Base-by-base conservation (phyloP, 176 grass and related monocot species). In the Oryza brachyantha region DNA sequence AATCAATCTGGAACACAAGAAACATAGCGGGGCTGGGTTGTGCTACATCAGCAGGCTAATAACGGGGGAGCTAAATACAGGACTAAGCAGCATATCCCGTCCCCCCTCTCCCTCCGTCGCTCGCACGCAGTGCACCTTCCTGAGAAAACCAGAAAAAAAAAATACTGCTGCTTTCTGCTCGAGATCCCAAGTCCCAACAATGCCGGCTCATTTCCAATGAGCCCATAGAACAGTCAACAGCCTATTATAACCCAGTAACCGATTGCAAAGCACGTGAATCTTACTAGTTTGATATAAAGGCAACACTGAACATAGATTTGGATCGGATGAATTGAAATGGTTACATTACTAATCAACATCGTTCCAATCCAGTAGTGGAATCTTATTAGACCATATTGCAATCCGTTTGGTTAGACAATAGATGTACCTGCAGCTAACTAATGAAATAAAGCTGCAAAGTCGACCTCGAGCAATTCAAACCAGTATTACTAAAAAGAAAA, bases 251-350 rank as follows among this genome's bases (percentile, higher is more conserved):
- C n/a, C n/a, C n/a, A n/a, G n/a, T n/a, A n/a, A n/a, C n/a, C n/a
- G n/a, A n/a, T n/a, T n/a, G n/a, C n/a, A n/a, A n/a, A n/a, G n/a
- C n/a, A n/a, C n/a, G n/a, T n/a, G n/a, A n/a, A n/a, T n/a, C n/a
- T n/a, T n/a, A n/a, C n/a, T n/a, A n/a, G n/a, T n/a, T 42, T 34
- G 11, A 72, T 25, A 25, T 50, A 26, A 38, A 7, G 43, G 35
- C 25, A 42, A 5, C 32, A 41, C 7, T 10, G 17, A 81, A 40
- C 35, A 67, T 28, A 6, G 45, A 27, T 28, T 28, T 79, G 13
- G 64, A 57, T 13, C 31, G n/a, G 31, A 68, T 68, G 64, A 68
- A 39, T 25, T 57, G 36, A 71, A 64, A 64, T 64, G 28, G 68
- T 50, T 21, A 48, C 28, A 27, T 29, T 24, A 37, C 36, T 40